Base-by-base conservation (phyloP, 257 asterid genomes). In the Solanum microdontum region DNA sequence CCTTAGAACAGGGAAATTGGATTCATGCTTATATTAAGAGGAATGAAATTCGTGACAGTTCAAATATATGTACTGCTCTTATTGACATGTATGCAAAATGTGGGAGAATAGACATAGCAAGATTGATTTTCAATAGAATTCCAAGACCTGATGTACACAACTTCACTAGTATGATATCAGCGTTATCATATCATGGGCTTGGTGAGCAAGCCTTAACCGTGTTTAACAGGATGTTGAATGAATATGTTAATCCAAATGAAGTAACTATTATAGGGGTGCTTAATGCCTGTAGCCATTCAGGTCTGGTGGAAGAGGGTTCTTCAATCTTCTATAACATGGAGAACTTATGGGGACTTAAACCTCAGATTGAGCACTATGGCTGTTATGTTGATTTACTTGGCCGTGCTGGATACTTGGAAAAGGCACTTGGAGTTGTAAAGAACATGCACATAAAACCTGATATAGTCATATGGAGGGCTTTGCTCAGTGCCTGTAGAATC, bases 1-100 rank as follows among this genome's bases (percentile, higher is more conserved):
- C 95, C 66, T 87, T 94, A 36, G 90, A 92, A 86, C 98, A 92
- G 68, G 99, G 99, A 30, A 90, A 88, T 28, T 91, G 95, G 95
- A 93, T 95, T 85, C 94, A 87, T 74, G 89, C 83, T 87, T 93
- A 89, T 86, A 87, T 94, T 21, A 88, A 90, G 51, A 92, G 89
- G 60, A 88, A 87, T 62, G 15, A 34, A 39, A 87, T 91, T 86
- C 83, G 24, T 0, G 15, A 84, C 68, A 93, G 94, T 58, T 89
- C 95, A 3, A 95, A 93, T 82, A 86, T 94, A 11, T 72, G 3
- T 62, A 95, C 96, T 87, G 95, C 98, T 1, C 97, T 96, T 12
- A 89, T 95, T 33, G 95, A 96, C 87, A 94, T 95, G 99, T 93
- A 95, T 84, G 96, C 99, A 48, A 96, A 96, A 88, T 96, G 98